Base-by-base conservation (phyloP, 2,329 filamentous ascomycete species). In the Aureobasidium sp. region DNA sequence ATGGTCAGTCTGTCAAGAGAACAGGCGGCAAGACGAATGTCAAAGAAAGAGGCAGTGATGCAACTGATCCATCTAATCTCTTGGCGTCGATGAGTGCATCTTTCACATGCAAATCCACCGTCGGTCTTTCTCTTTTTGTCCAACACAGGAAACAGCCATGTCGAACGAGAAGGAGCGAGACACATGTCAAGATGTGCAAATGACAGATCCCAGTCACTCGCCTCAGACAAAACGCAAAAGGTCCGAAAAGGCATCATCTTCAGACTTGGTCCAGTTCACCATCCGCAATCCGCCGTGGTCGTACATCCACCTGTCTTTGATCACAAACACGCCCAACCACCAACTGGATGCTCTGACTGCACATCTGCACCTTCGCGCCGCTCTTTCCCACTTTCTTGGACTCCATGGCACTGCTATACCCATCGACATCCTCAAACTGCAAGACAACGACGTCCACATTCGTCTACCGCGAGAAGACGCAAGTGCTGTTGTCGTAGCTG, bases 331-430 rank as follows among this genome's bases (percentile, higher is more conserved):
- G 12, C 47, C 19, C 27, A 42, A 22, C n/a, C 30, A 22, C 14
- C 27, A 47, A 55, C 56, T 88, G 5, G 85, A 90, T 66, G 71
- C 75, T 2, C 70, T 89, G 2, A 83, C 82, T 32, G 74, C 79
- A 16, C 80, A 79, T 29, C 73, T 80, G 0, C 83, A 86, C 62
- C 79, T 86, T 59, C 79, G 78, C 2, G 67, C 77, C 1, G 83
- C 86, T 0, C 71, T 91, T 6, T 73, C 73, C 1, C 79, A 85
- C 57, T 90, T 87, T 61, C 78, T 91, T 1, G 88, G 88, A 17
- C 69, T 80, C 16, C 82, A 80, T 0, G 88, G 88, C 10, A 70
- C 76, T 2, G 81, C 80, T 10, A 82, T 90, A 3, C 71, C 83
- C 1, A 64, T 90, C 53, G 88, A 91, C 63, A 80, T 90, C 17